Evolutionary conservation across 2,329 filamentous ascomycete species (phyloP), one percentile per base, ranked within the genome.

Genomic region (Fusarium euwallaceae): DNA sequence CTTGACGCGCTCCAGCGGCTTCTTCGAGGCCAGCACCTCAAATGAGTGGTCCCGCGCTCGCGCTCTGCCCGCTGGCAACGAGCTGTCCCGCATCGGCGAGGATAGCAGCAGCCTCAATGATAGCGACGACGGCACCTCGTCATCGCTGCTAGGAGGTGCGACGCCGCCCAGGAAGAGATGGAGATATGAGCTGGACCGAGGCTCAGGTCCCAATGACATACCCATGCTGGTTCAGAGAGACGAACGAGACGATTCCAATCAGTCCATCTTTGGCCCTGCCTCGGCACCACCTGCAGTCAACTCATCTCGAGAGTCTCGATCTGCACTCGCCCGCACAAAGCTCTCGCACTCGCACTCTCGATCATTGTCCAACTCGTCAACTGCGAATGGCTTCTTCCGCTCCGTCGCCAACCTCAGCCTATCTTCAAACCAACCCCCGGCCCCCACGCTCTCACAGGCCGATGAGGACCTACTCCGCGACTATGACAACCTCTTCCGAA

Each of bases 401-500:
- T 97, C 94, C 64, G 94, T 98, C 83, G 93, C 94, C 74, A 97
- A 95, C 81, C 89, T 98, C 73, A 87, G 88, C 22, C 82, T 91
- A 8, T 80, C 85, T 1, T 81, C 86, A 22, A 76, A 67, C 71
- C 76, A 92, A 85, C 73, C 88, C 69, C 87, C 83, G 69, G 83
- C 79, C 6, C 81, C 82, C 4, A 83, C 87, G 27, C 83, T 89
- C 17, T 89, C 88, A 16, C 88, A 90, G 67, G 88, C 90, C 56
- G 90, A 94, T 64, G 87, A 94, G 78, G 94, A 97, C 74, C 89
- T 95, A 24, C 88, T 98, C 56, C 94, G 94, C 77, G 94, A 98
- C 84, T 98, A 98, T 83, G 95, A 98, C 82, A 98, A 98, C 82
- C 88, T 98, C 24, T 97, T 98, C 82, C 94, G 95, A 78, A 93